Evolutionary conservation across 2,329 filamentous ascomycete genomes (phyloP), one percentile per base, ranked within the genome.

Genomic region (Tolypocladium pustulatum): DNA sequence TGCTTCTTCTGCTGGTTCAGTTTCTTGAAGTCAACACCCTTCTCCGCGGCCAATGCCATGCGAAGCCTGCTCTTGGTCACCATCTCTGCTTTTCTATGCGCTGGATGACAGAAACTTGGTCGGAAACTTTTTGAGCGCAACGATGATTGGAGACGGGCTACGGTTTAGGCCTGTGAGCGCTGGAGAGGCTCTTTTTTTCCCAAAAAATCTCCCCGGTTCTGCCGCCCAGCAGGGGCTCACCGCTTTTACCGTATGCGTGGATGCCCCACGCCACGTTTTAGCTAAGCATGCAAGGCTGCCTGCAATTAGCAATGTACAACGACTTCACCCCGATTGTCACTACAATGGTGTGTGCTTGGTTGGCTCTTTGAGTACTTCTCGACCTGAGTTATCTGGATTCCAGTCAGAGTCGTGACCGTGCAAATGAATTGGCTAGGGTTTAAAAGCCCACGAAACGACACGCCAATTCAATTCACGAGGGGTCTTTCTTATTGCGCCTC

Each of bases 21-120:
- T 65, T 81, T 81, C 63, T 78, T 73, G 54, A 79, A 79, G 60
- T 84, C 81, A 17, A 72, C 69, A 52, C 79, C 78, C 68, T 84
- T 82, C 55, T 85, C 78, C 46, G 78, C 78, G 54, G 76, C 76
- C 20, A 85, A 71, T 12, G 81, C 81, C 68, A 79, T 71, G 69
- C 79, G 81, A 57, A 84, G 72, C 63, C 78, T 81, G 67, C 76
- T 75, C 68, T 75, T 77, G 30, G 69, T 72, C 55, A 74, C 75
- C 75, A 77, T 77, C 51, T 56, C 40, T 27, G 27, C 27, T 32
- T 12, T 46, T 30, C 15, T 27, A 7, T 15, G 46, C 36, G 46
- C 10, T 20, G 27, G 49, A 5, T 34, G 20, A 6, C 30, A 32
- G 49, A 22, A n/a, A 20, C 22, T 32, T 30, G 10, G 46, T 51